Evolutionary conservation across 345 rosid genomes (phyloP).

Genomic region (Moringa oleifera): DNA sequence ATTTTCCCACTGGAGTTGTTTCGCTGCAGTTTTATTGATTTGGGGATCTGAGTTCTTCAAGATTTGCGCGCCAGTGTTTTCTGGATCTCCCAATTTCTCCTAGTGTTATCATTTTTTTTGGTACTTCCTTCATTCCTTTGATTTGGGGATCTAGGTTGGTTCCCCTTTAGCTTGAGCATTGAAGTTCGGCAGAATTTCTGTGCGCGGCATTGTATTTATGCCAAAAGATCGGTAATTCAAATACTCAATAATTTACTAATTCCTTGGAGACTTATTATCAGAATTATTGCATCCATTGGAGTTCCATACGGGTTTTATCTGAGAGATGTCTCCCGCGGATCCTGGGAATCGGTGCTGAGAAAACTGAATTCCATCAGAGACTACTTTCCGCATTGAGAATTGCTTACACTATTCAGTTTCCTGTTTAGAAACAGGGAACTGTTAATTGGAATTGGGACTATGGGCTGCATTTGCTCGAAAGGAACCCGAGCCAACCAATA

Average conservation of each 20-base stretch:
- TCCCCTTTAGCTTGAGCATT: background rate
- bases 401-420: constrained; percentile 19
- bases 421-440: constrained; percentile 23
- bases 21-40: background rate
- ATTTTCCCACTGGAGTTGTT: background rate
- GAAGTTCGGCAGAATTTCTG: background rate
- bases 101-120: background rate
- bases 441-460: constrained; percentile 19
- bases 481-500: constrained; percentile 35
- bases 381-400: constrained; percentile 7
- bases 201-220: background rate
- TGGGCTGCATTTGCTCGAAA: constrained; percentile 94
- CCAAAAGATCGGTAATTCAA: constrained; percentile 10
- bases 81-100: background rate
- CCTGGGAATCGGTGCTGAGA: constrained; percentile 3
- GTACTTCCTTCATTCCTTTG: background rate
- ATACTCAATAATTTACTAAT: constrained; percentile 4
- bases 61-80: background rate
- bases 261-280: constrained; percentile 5
- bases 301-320: constrained; percentile 8
- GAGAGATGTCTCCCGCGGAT: background rate
- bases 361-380: background rate
- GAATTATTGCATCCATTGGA: background rate
- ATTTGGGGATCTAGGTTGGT: constrained; percentile 19
- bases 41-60: constrained; percentile 18